phyloP scores from a whole-genome alignment of 176 grass and related monocot genomes.

The Puya raimondii region DNA sequence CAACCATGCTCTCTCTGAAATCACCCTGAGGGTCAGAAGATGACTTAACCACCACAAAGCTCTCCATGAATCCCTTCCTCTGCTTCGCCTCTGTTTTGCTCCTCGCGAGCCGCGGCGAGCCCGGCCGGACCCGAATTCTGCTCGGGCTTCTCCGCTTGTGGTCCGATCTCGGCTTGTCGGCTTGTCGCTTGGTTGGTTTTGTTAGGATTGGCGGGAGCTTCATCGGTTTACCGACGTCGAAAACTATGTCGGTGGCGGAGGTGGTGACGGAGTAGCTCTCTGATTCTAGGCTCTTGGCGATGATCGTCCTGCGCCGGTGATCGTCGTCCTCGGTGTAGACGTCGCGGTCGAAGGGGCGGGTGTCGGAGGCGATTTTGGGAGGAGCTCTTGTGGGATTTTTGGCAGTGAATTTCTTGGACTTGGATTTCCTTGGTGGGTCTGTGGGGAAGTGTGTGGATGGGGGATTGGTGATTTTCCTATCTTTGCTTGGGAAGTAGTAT shows the following conservation, averaged over 20 bases:
- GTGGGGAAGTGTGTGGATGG: slow-evolving; percentile 39
- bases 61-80: background rate
- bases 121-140: slow-evolving; percentile 12
- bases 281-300: background rate
- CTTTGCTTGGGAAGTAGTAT: slow-evolving; percentile 46
- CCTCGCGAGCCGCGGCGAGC: slow-evolving; percentile 35
- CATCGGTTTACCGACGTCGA: slow-evolving; percentile 23
- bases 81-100: slow-evolving; percentile 12
- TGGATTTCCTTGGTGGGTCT: slow-evolving; percentile 26
- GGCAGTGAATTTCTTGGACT: slow-evolving; percentile 9
- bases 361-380: background rate
- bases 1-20: slow-evolving; percentile 62
- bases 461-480: slow-evolving; percentile 22
- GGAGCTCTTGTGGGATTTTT: slow-evolving; percentile 13
- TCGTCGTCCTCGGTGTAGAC: slow-evolving; percentile 5
- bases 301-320: background rate
- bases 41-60: slow-evolving; percentile 28
- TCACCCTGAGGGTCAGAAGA: slow-evolving; percentile 42
- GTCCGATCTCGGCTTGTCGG: slow-evolving; percentile 1
- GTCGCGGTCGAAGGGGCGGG: background rate
- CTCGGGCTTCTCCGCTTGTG: background rate
- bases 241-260: slow-evolving; percentile 19
- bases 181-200: slow-evolving; percentile 6
- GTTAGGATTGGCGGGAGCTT: slow-evolving; percentile 64
- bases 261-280: no score